Conservation (phyloP, 2,329 filamentous ascomycete genomes). For the Diplodia seriata region DNA sequence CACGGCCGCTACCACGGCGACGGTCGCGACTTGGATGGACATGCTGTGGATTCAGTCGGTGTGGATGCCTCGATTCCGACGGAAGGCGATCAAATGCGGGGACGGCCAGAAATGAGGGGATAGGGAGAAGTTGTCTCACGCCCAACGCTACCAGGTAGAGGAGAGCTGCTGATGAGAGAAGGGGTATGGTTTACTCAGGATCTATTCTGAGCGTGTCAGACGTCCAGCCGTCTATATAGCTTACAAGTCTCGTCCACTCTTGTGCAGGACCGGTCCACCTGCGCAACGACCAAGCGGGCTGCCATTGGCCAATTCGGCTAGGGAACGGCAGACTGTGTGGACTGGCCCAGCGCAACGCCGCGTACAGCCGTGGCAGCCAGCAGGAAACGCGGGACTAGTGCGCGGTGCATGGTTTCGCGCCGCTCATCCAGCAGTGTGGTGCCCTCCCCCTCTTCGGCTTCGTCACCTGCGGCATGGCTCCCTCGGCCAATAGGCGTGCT, state of each 20-base stretch:
- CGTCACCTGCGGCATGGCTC: not conserved
- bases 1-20: constrained; percentile 50
- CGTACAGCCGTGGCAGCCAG: constrained; percentile 17
- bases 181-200: not conserved
- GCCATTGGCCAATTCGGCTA: not conserved
- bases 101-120: not conserved
- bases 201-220: not conserved
- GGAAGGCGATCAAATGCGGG: not conserved
- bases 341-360: not conserved
- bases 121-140: not conserved
- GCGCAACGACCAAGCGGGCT: not conserved
- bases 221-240: not conserved
- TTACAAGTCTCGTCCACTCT: too few relatives aligned
- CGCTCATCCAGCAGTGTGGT: not conserved
- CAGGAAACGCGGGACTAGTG: constrained; percentile 14
- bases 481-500: not conserved
- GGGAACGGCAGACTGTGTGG: not conserved
- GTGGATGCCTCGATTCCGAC: not conserved
- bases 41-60: constrained; percentile 36
- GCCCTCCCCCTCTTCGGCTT: not conserved
- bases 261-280: not conserved
- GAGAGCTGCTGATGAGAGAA: constrained; percentile 1
- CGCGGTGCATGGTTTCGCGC: not conserved
- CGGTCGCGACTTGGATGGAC: constrained; percentile 51
- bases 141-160: not conserved